A percentile compares a stretch with the other conserved stretches of the same genome.
Conservation (phyloP, 192 early-diverging fungal genomes). For the Spinellus fusiger region DNA sequence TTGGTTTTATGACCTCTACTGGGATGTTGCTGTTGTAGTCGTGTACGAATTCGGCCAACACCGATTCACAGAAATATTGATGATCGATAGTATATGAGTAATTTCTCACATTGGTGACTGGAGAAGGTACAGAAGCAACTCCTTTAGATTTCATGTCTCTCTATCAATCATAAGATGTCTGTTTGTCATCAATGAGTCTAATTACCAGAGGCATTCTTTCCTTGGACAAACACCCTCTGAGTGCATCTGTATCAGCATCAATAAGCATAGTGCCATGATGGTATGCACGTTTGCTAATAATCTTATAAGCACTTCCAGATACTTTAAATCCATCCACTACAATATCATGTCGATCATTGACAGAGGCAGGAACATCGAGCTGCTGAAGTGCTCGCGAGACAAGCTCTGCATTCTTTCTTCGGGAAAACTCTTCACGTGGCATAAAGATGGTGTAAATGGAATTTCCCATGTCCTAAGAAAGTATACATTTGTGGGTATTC, state of each 20-base stretch:
- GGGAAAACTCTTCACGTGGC: slow-evolving; percentile 79
- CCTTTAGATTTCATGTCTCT: slow-evolving; percentile 74
- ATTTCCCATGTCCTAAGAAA: slow-evolving; percentile 81
- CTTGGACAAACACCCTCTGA: slow-evolving; percentile 28
- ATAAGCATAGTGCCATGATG: slow-evolving; percentile 99
- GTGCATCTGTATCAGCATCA: slow-evolving; percentile 65
- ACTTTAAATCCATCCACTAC: slow-evolving; percentile 78
- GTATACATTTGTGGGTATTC: not conserved
- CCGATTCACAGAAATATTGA: slow-evolving; percentile 71
- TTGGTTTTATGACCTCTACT: slow-evolving; percentile 9
- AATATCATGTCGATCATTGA: slow-evolving; percentile 89
- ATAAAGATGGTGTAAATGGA: slow-evolving; percentile 92
- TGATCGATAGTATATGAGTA: slow-evolving; percentile 83
- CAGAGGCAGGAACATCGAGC: slow-evolving; percentile 72
- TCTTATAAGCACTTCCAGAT: slow-evolving; percentile 92
- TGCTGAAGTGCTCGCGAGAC: slow-evolving; percentile 69
- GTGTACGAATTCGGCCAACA: slow-evolving; percentile 62
- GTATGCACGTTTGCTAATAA: slow-evolving; percentile 77
- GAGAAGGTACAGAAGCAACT: slow-evolving; percentile 84
- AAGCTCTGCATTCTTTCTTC: slow-evolving; percentile 68
- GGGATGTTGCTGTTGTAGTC: slow-evolving; percentile 39
- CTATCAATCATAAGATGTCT: slow-evolving; percentile 10
- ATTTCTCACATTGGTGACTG: slow-evolving; percentile 76
- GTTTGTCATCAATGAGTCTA: not conserved
- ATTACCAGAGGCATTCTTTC: slow-evolving; percentile 20